A percentile compares a stretch with the other conserved stretches of the same genome.
phyloP scores from a whole-genome alignment of 1,284 basidiomycete genomes.

The Moniliella sp. region DNA sequence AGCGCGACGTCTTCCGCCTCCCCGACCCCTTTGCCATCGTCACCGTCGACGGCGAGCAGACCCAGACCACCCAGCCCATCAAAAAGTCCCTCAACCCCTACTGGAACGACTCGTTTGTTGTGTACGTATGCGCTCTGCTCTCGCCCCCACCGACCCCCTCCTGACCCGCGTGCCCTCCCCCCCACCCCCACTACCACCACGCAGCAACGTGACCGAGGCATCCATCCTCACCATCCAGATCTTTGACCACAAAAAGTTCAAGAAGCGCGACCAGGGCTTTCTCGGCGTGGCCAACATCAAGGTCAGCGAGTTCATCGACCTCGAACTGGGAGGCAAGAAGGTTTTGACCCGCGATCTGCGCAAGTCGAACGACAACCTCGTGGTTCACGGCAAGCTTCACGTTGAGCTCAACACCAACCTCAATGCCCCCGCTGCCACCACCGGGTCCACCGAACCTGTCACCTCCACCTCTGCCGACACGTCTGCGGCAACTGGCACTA shows the following conservation, averaged over 20 bases:
- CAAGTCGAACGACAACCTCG: conserved; percentile 32
- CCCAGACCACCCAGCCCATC: conserved; percentile 52
- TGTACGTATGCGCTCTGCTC: conserved; percentile 3
- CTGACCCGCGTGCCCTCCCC: conserved; percentile 1
- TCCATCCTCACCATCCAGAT: conserved; percentile 81
- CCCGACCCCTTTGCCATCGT: conserved; percentile 86
- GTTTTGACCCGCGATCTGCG: conserved; percentile 32
- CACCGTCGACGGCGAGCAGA: conserved; percentile 80
- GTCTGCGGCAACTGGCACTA: neutral
- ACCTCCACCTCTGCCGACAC: neutral
- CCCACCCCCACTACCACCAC: no score
- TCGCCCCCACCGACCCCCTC: neutral
- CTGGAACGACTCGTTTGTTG: conserved; percentile 32
- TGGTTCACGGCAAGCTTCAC: conserved; percentile 33
- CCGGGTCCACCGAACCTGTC: neutral
- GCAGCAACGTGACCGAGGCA: conserved; percentile 52
- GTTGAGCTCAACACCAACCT: conserved; percentile 33
- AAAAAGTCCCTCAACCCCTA: conserved; percentile 34
- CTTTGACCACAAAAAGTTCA: conserved; percentile 91
- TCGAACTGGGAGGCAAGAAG: conserved; percentile 73
- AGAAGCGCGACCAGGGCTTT: conserved; percentile 79
- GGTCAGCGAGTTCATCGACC: conserved; percentile 67
- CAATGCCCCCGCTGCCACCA: neutral
- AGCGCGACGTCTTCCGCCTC: conserved; percentile 42
- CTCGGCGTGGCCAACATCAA: conserved; percentile 77